Evolutionary conservation across 2,329 filamentous ascomycete genomes (phyloP), one percentile per base, ranked within the genome.

Genomic region (Neofusicoccum laricinum): DNA sequence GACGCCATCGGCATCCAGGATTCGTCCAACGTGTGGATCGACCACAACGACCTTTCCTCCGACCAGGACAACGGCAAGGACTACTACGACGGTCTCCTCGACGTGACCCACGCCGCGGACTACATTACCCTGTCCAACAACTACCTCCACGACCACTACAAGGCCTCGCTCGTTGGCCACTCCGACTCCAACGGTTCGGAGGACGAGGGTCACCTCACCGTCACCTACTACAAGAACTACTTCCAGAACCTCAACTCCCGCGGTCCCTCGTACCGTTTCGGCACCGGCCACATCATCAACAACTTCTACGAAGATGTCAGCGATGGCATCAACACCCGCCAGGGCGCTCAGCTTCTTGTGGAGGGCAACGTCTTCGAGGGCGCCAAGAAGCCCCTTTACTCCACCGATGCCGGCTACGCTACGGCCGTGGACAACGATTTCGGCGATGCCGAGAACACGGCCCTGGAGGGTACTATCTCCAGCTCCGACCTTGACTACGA

Each of bases 151-250:
- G 83, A 85, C 76, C 85, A 88, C 81, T 88, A 80, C 79, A 88
- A 88, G 75, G 83, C 80, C 12, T 84, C 82, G 0, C 79, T 88
- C 8, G 78, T 87, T 64, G 86, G 85, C 14, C 86, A 88, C 80
- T 84, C 81, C 41, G 84, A 88, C 79, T 80, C 67, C 76, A 88
- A 88, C 78, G 76, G 67, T 38, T 76, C 71, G 57, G 83, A 88
- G 68, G 88, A 90, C 77, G 84, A 72, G 7, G 87, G 87, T 68
- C 80, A 87, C 71, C 80, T 90, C 50, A 84, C 79, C 71, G 79
- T 90, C 63, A 90, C 88, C 64, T 88, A 88, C 73, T 82, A 83
- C 77, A 85, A 89, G 81, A 90, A 90, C 83, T 80, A 85, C 80
- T 90, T 82, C 81, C 71, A 72, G 68, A 88, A 89, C 79, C 76